Percentiles rank a stretch among this genome's conserved stretches.
These are phyloP conservation scores for Eucalyptus tenuipes DNA, from an alignment of 345 rosid species.

Conservation along the genomic window DNA sequence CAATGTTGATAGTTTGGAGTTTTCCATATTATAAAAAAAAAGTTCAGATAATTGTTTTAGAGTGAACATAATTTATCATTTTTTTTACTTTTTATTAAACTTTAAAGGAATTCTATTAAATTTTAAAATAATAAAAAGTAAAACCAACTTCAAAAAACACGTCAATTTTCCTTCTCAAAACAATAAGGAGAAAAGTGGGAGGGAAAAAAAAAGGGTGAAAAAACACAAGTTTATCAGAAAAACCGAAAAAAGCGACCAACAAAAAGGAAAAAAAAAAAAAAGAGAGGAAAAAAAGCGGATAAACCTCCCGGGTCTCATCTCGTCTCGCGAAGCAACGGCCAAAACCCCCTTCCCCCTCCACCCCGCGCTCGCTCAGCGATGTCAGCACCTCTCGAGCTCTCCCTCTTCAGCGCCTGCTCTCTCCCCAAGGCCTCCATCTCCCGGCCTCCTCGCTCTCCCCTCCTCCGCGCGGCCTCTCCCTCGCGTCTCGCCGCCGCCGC, in stretches of 20 bases:
- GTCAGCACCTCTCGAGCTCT: background rate
- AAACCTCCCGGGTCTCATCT: background rate
- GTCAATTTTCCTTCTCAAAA: background rate
- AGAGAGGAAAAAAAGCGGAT: background rate
- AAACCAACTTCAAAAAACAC: background rate
- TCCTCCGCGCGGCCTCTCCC: background rate
- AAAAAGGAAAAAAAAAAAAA: background rate
- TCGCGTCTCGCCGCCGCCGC: background rate
- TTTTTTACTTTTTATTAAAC: no score
- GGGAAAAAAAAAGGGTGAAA: background rate
- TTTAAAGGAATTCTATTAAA: background rate
- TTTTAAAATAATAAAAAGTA: background rate
- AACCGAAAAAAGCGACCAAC: background rate
- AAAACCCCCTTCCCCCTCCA: background rate
- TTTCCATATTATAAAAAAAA: no score
- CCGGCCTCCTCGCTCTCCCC: background rate
- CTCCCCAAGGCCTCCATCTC: background rate
- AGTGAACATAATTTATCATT: no score
- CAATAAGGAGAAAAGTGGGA: background rate
- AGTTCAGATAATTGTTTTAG: no score
- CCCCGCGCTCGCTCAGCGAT: background rate
- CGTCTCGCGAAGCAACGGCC: background rate
- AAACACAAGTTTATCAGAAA: background rate
- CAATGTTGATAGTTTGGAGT: accelerated
- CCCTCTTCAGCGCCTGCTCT: background rate